phyloP scores from a whole-genome alignment of 1,139 yeast species.

The Kurtzmaniella quercitrusa region DNA sequence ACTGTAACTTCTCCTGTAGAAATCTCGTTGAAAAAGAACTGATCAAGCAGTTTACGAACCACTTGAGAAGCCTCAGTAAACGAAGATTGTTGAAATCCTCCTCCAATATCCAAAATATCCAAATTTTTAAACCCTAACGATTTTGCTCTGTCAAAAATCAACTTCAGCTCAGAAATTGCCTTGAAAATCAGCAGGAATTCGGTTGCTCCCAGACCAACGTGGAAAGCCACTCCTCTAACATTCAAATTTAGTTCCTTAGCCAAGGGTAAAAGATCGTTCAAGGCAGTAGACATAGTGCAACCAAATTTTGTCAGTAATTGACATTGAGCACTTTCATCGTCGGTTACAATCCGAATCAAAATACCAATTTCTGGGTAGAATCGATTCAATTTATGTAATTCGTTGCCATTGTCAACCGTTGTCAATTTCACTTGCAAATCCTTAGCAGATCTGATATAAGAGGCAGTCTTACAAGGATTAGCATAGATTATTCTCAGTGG shows the following conservation, averaged over 20 bases:
- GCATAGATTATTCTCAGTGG: conserved; percentile 80
- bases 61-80: conserved; percentile 61
- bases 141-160: conserved; percentile 61
- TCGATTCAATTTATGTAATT: conserved; percentile 66
- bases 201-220: conserved; percentile 91
- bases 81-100: conserved; percentile 76
- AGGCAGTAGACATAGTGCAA: conserved; percentile 57
- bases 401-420: conserved; percentile 88
- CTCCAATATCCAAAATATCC: conserved; percentile 80
- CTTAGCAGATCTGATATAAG: conserved; percentile 72
- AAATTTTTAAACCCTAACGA: conserved; percentile 40
- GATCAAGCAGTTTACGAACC: conserved; percentile 52
- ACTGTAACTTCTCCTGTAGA: conserved; percentile 38
- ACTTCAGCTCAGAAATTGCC: conserved; percentile 70
- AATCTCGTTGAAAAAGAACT: conserved; percentile 49
- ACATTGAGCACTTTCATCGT: conserved; percentile 85
- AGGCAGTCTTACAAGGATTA: conserved; percentile 86
- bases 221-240: conserved; percentile 87
- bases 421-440: conserved; percentile 57
- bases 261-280: conserved; percentile 49
- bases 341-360: conserved; percentile 80
- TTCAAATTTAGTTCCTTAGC: conserved; percentile 61
- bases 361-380: conserved; percentile 68
- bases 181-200: conserved; percentile 64
- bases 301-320: conserved; percentile 89